Evolutionary conservation across 2,329 filamentous ascomycete species (phyloP), one percentile per base, ranked within the genome.

Genomic region (Alternaria gansuensis): DNA sequence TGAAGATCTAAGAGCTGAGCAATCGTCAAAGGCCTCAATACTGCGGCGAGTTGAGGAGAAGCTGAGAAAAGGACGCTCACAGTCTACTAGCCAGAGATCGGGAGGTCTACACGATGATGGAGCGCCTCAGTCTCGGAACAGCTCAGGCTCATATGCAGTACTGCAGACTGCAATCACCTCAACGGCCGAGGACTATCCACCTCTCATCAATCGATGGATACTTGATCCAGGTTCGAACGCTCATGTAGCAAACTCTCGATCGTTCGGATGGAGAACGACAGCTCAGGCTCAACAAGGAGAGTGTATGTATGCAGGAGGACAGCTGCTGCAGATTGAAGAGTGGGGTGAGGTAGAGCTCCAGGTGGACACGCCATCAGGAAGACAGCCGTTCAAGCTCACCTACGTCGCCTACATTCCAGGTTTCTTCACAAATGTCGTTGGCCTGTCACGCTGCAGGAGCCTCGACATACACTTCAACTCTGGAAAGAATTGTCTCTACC

Each of bases 381-480:
- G 4, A 14, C 51, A 39, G 33, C 10, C 44, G 10, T 48, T 48
- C 28, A 48, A 34, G 26, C 44, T 43, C 37, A 17, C 37, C 37
- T 40, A 40, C 17, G 37, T 40, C 9, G 37, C 37, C 13, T 40
- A 40, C 37, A 46, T 59, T n/a, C 56, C 51, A 21, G 41, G 57
- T 14, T 60, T 60, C 57, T 46, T 52, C 10, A 56, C 57, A 21
- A 60, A 46, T 31, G 34, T 60, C 3, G n/a, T 60, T 17, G 41
- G 51, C 14, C 41, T 60, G 14, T 45, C 52, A n/a, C 51, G 57
- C 33, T 52, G 51, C 52, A 40, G 46, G 14, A 23, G 26, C 41
- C 39, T 51, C 11, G 52, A 39, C 24, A 55, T 60, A n/a, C 52
- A 60, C 48, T 60, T 60, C 31, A 48, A 60, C 52, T 60, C 57